Evolutionary conservation across 2,329 filamentous ascomycete genomes (phyloP).

Genomic region (Colletotrichum sp.): DNA sequence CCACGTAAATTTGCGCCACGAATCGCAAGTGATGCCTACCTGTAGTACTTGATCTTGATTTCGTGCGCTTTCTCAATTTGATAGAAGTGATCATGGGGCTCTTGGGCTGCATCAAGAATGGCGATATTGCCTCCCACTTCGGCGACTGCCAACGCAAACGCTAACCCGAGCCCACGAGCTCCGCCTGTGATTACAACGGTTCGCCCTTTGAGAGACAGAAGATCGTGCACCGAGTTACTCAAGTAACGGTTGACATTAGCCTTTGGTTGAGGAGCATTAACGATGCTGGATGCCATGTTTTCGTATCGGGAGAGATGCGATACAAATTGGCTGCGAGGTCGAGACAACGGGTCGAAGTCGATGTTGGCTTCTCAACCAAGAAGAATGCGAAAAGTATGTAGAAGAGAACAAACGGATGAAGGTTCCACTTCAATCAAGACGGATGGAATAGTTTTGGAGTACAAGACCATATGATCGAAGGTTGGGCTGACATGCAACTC

Average conservation of each 20-base stretch:
- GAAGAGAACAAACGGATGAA: neutral
- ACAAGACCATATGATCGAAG: neutral
- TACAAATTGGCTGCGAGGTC: neutral
- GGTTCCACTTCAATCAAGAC: neutral
- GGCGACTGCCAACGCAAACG: neutral
- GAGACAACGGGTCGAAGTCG: neutral
- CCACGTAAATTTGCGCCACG: no score
- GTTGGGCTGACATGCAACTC: neutral
- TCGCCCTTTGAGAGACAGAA: neutral
- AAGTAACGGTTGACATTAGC: neutral
- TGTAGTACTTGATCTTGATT: slow-evolving; percentile 19
- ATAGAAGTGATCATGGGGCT: slow-evolving; percentile 21
- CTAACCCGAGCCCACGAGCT: neutral
- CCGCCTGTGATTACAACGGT: neutral
- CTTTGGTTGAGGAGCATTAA: neutral
- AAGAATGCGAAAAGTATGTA: neutral
- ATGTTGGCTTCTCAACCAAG: neutral
- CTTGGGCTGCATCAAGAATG: slow-evolving; percentile 20
- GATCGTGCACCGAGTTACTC: neutral
- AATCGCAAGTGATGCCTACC: neutral
- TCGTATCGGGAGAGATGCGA: neutral
- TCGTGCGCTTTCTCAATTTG: slow-evolving; percentile 18
- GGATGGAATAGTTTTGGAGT: neutral
- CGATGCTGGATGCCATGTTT: neutral
- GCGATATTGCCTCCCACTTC: neutral